Evolutionary conservation across 2,329 filamentous ascomycete species (phyloP), one percentile per base, ranked within the genome.

Genomic region (Verticillium nonalfalfae): DNA sequence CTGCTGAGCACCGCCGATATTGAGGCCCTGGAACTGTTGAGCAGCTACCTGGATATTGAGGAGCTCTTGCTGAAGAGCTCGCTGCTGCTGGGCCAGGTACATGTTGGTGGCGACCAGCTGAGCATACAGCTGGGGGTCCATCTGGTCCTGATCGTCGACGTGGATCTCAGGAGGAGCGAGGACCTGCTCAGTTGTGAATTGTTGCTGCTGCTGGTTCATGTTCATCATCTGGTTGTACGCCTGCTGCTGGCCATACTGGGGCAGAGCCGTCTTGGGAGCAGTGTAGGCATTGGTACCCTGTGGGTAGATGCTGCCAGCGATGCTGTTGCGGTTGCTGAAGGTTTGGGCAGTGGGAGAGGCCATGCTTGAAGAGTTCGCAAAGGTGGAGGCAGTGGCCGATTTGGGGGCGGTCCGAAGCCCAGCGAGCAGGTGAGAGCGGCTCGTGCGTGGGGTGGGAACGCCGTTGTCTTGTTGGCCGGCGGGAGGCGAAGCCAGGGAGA

Each of bases 401-500:
- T 97, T 97, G 40, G 95, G 95, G 58, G 93, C 93, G 65, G 95
- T 99, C 72, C 95, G 88, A 64, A 99, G 83, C 61, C 94, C 94
- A 64, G 94, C 94, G 71, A 99, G 87, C 66, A 99, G 85, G 73
- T 99, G 95, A 66, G 93, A 96, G 67, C 95, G 91, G 76, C 93
- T 97, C 60, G 94, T 98, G 71, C 94, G 90, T 64, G 94, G 95
- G 60, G 93, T 96, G 9, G 90, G 86, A 60, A 86, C 83, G 61
- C 86, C 84, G 61, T 88, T 88, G 66, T 90, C 87, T 63, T 86
- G 82, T 63, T 86, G 82, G 70, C 86, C 84, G 60, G 86, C 85
- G 72, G 87, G 85, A 62, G 90, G 84, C 75, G 90, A 93, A 66
- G 84, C 84, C 74, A 89, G 93, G 66, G 79, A 97, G 76, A 97